phyloP scores from a whole-genome alignment of 2,329 filamentous ascomycete species.

The Beauveria rudraprayagi region DNA sequence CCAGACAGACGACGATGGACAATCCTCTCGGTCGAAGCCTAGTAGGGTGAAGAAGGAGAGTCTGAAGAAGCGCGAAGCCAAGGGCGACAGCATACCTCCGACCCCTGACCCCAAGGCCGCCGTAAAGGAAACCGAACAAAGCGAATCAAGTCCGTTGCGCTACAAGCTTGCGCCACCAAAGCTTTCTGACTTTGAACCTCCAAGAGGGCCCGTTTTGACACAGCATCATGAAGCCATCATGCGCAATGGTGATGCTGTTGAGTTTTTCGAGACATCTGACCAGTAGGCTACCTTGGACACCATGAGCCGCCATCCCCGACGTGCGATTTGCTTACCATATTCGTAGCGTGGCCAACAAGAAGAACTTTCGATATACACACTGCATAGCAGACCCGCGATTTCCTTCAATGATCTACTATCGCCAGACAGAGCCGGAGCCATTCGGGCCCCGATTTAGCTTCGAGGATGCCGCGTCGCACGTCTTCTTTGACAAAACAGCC shows the following conservation, averaged over 20 bases:
- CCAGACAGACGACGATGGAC: conserved; percentile 37
- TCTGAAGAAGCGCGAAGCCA: conserved; percentile 60
- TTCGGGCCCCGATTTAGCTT: conserved; percentile 82
- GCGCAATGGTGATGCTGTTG: conserved; percentile 41
- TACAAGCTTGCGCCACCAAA: conserved; percentile 60
- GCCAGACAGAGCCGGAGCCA: conserved; percentile 78
- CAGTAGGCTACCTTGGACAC: conserved; percentile 38
- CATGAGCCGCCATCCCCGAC: neutral
- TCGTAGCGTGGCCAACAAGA: conserved; percentile 53
- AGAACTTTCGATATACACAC: conserved; percentile 78
- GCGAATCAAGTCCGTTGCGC: conserved; percentile 44
- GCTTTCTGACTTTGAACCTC: conserved; percentile 51
- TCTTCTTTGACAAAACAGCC: conserved; percentile 71
- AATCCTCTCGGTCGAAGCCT: conserved; percentile 28
- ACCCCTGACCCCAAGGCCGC: conserved; percentile 47
- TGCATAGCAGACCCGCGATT: conserved; percentile 87
- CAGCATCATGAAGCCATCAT: conserved; percentile 44
- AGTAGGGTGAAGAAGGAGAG: conserved; percentile 55
- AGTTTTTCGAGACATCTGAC: conserved; percentile 57
- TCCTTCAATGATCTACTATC: conserved; percentile 79
- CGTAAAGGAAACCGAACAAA: conserved; percentile 25
- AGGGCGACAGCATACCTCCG: conserved; percentile 45
- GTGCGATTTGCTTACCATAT: neutral
- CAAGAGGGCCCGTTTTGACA: conserved; percentile 50
- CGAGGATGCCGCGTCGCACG: conserved; percentile 80